These are phyloP conservation scores for Strobilomyces confusus DNA, from an alignment of 768 basidiomycete species.

Conservation along the genomic window DNA sequence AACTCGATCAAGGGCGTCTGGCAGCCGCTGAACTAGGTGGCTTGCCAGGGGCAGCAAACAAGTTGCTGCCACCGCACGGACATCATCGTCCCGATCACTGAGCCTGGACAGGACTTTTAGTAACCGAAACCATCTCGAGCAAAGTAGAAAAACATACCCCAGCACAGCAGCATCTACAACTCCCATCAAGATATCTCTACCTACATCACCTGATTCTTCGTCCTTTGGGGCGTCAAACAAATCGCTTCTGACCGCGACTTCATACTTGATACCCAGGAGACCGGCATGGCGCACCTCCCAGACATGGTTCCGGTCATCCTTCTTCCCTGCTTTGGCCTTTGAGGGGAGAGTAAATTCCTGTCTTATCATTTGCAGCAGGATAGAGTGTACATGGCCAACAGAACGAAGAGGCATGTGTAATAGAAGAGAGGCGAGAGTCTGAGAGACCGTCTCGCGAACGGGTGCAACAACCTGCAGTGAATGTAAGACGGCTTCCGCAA, in stretches of 20 bases:
- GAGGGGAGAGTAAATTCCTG: slow-evolving; percentile 66
- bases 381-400: slow-evolving; percentile 73
- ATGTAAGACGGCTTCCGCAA: neutral
- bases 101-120: slow-evolving; percentile 49
- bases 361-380: slow-evolving; percentile 89
- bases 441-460: slow-evolving; percentile 93
- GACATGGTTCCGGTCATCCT: slow-evolving; percentile 52
- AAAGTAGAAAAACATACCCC: slow-evolving; percentile 48
- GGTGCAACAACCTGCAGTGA: slow-evolving; percentile 78
- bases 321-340: slow-evolving; percentile 30
- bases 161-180: slow-evolving; percentile 90
- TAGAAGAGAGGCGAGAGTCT: slow-evolving; percentile 86
- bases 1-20: slow-evolving; percentile 66
- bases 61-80: slow-evolving; percentile 90
- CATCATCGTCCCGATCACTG: slow-evolving; percentile 90
- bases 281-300: slow-evolving; percentile 99
- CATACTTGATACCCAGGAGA: slow-evolving; percentile 93
- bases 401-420: slow-evolving; percentile 83
- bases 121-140: neutral
- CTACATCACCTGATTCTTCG: slow-evolving; percentile 36
- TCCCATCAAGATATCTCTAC: slow-evolving; percentile 61
- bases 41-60: slow-evolving; percentile 86
- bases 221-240: slow-evolving; percentile 50
- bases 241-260: slow-evolving; percentile 90
- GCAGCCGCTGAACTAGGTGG: slow-evolving; percentile 72